Evolutionary conservation across 768 basidiomycete species (phyloP), one percentile per base, ranked within the genome.

Genomic region (Lactarius vividus): DNA sequence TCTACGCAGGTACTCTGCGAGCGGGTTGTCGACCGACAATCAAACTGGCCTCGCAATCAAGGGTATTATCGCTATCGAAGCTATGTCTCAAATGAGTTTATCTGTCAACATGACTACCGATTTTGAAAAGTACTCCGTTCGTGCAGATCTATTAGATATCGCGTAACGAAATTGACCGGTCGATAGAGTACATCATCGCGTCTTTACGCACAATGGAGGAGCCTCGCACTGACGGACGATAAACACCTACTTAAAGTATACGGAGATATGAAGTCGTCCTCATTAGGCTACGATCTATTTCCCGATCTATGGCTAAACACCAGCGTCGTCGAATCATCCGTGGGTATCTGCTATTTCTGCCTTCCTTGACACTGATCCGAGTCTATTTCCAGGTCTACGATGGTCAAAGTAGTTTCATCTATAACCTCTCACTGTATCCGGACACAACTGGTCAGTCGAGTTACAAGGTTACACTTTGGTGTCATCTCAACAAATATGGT

Each of bases 41-140:
- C 85, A 87, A 71, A 88, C 87, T 15, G 88, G 88, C 70, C 78
- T 88, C 26, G 88, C 87, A 6, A 84, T 88, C 74, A 90, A 89
- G 71, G 88, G 87, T 40, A 86, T 88, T 64, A 75, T 88, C 57
- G 87, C 85, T 6, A 86, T 89, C 71, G 76, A 82, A 66, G 84
- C 84, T 3, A 88, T 89, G 85, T 79, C 83, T 3, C 77, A 83
- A 66, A 85, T 89, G 46, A 79, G 80, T 6, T 69, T 73, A 3
- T 63, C 70, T 2, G 54, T 75, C 18, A 71, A 73, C 2, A 35
- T 74, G 4, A 18, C 37, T 1, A 52, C 33, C 1, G 71, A 75
- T 8, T 71, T 67, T 0, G 35, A 57, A 9, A 65, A 73, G 57
- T 79, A 73, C 56, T 55, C 59, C 9, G 77, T 75, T 26, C 9